Conservation (phyloP, 208 protist genomes). For the Blastocrithidia nonstop region DNA sequence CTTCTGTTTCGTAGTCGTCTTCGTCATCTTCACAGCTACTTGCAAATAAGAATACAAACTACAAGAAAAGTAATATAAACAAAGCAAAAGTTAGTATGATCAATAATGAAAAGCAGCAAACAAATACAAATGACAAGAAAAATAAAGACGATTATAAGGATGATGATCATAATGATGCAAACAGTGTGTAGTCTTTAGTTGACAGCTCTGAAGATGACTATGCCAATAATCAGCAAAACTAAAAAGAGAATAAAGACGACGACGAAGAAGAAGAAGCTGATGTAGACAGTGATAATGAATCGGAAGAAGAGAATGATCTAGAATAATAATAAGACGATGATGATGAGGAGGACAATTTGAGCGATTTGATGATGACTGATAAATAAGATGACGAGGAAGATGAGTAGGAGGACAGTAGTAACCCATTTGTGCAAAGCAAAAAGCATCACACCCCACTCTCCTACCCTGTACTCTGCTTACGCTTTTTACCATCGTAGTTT, state of each 20-base stretch:
- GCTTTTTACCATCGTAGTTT: slow-evolving; percentile 70
- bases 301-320: slow-evolving; percentile 3
- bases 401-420: slow-evolving; percentile 6
- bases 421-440: slow-evolving; percentile 20
- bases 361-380: slow-evolving; percentile 8
- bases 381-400: slow-evolving; percentile 13
- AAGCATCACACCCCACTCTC: slow-evolving; percentile 15
- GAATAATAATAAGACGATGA: slow-evolving; percentile 5
- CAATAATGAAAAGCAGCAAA: slow-evolving; percentile 14
- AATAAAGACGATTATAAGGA: background rate
- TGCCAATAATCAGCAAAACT: slow-evolving; percentile 8
- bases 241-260: slow-evolving; percentile 22
- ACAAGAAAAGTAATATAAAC: slow-evolving; percentile 15
- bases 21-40: too few relatives aligned
- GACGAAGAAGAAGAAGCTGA: slow-evolving; percentile 11
- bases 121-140: slow-evolving; percentile 8
- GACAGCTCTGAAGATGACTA: too few relatives aligned
- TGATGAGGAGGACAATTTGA: slow-evolving; percentile 12
- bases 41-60: slow-evolving; percentile 9
- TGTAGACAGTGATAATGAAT: slow-evolving; percentile 5
- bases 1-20: too few relatives aligned
- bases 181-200: too few relatives aligned
- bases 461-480: slow-evolving; percentile 58
- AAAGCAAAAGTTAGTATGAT: slow-evolving; percentile 18
- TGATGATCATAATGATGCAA: slow-evolving; percentile 6